These are phyloP conservation scores for Mycosphaerella arachidis DNA, from an alignment of 2,329 filamentous ascomycete species.

Conservation along the genomic window DNA sequence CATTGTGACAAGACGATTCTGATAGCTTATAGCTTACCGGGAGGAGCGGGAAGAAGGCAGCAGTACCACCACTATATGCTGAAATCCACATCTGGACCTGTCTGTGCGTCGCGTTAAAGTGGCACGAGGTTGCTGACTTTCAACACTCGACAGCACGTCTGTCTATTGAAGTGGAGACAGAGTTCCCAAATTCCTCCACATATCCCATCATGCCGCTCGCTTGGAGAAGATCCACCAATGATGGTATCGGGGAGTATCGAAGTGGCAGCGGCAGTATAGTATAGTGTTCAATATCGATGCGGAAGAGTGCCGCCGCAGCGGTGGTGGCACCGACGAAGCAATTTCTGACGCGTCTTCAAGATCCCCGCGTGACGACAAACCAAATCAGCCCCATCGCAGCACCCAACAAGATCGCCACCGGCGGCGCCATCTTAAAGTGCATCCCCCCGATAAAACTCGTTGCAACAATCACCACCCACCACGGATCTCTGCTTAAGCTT, in stretches of 20 bases:
- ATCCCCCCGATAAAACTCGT: constrained; percentile 39
- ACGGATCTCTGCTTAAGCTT: constrained; percentile 39
- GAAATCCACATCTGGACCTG: neutral
- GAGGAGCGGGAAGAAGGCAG: neutral
- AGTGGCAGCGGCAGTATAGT: neutral
- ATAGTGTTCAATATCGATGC: no score
- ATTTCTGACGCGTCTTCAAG: no score
- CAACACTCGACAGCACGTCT: neutral
- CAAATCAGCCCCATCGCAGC: constrained; percentile 38
- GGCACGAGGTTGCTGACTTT: neutral
- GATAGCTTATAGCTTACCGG: no score
- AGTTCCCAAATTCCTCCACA: neutral
- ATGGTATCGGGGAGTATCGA: neutral
- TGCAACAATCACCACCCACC: constrained; percentile 44
- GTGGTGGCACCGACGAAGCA: no score
- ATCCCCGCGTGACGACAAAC: constrained; percentile 35
- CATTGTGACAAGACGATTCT: constrained; percentile 3
- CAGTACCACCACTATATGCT: neutral
- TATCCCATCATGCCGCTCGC: neutral
- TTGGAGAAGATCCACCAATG: constrained; percentile 4
- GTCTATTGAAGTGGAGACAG: neutral
- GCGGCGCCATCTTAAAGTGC: constrained; percentile 39
- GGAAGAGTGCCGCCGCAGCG: no score
- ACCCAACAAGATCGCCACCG: constrained; percentile 38
- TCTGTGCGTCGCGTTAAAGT: neutral